Percentiles rank a stretch among this genome's conserved stretches.
These are phyloP conservation scores for Haemoproteus tartakovskyi DNA, from an alignment of 169 alveolate genomes.

Conservation along the genomic window DNA sequence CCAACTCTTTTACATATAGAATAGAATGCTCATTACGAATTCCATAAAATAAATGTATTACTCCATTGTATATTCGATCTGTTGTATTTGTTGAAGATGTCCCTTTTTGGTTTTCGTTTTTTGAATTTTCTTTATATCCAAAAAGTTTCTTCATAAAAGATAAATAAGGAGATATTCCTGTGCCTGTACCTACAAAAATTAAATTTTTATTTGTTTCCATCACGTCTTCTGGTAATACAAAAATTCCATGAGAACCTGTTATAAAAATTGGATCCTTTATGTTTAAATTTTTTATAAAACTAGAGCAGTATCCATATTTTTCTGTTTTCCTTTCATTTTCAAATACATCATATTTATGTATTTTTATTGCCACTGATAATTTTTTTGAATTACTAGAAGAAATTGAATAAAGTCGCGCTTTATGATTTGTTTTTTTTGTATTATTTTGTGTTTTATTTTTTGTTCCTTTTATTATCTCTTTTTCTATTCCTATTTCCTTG, in stretches of 20 bases:
- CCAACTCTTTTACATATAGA: constrained; percentile 64
- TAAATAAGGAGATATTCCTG: constrained; percentile 76
- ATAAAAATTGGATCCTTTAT: constrained; percentile 47
- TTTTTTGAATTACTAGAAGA: constrained; percentile 21
- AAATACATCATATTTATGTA: constrained; percentile 24
- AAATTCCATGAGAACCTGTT: constrained; percentile 58
- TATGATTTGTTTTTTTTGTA: too few species aligned
- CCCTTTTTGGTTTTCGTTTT: neutral
- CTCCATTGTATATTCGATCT: constrained; percentile 13
- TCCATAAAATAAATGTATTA: constrained; percentile 67
- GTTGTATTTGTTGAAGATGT: too few species aligned
- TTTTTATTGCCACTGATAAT: constrained; percentile 30
- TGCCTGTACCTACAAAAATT: constrained; percentile 76
- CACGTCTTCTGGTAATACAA: constrained; percentile 23
- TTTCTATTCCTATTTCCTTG: neutral
- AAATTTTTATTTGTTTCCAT: constrained; percentile 46
- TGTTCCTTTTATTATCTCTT: neutral
- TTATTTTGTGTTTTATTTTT: neutral
- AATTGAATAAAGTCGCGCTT: constrained; percentile 47
- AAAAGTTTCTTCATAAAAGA: constrained; percentile 62
- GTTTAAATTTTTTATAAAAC: constrained; percentile 31
- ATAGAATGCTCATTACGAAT: constrained; percentile 68
- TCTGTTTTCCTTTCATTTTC: neutral
- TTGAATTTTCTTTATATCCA: constrained; percentile 5
- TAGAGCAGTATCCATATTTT: constrained; percentile 57